Conservation (phyloP, 306 rosid species). For the Acmispon strigosus region DNA sequence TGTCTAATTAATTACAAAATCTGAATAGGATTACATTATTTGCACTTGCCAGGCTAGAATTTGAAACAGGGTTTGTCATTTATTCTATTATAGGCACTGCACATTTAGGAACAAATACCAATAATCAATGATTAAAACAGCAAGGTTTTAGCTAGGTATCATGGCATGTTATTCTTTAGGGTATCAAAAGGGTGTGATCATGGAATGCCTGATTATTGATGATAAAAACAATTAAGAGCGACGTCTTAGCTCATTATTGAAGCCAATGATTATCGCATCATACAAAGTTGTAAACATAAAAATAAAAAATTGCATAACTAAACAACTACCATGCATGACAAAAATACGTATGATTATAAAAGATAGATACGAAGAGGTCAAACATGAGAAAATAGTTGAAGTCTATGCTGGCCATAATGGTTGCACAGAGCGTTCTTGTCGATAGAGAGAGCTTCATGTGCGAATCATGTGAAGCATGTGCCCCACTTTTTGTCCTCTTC, state of each 20-base stretch:
- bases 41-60: slow-evolving; percentile 12
- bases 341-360: neutral
- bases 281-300: slow-evolving; percentile 9
- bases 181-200: neutral
- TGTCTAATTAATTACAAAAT: neutral
- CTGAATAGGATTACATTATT: neutral
- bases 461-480: slow-evolving; percentile 83
- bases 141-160: neutral
- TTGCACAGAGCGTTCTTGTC: slow-evolving; percentile 35
- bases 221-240: neutral
- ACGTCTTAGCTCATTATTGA: slow-evolving; percentile 22
- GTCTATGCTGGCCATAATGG: slow-evolving; percentile 10
- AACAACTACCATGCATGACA: slow-evolving; percentile 16
- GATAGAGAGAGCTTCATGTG: slow-evolving; percentile 45
- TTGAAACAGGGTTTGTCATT: neutral
- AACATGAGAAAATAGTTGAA: slow-evolving; percentile 17
- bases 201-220: neutral
- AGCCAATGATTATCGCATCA: slow-evolving; percentile 15
- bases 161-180: neutral
- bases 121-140: neutral
- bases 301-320: neutral
- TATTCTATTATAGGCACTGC: neutral
- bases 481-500: slow-evolving; percentile 30
- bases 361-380: slow-evolving; percentile 18
- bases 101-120: neutral